Evolutionary conservation across 306 rosid genomes (phyloP).

Genomic region (Vigna mungo): DNA sequence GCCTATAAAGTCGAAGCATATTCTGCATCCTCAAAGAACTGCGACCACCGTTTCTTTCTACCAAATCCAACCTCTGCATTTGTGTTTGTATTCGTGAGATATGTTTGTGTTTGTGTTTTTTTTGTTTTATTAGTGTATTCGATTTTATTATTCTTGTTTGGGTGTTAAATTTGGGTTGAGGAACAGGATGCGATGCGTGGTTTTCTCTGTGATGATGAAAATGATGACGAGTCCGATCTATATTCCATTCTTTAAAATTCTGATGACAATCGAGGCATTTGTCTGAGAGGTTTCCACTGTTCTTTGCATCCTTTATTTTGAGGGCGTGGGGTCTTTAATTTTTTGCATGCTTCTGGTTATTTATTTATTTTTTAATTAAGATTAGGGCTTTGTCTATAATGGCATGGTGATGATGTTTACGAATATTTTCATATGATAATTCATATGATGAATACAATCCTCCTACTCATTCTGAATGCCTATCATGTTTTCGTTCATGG

Average conservation of each 20-base stretch:
- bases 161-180: not conserved
- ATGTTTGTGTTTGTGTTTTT: not conserved
- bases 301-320: not conserved
- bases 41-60: not conserved
- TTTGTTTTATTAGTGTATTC: not conserved
- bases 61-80: not conserved
- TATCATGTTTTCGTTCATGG: not conserved
- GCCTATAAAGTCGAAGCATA: slow-evolving; percentile 31
- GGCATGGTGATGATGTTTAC: slow-evolving; percentile 63
- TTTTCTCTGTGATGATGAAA: slow-evolving; percentile 77
- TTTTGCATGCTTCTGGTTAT: not conserved
- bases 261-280: slow-evolving; percentile 97
- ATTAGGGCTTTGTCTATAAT: no score
- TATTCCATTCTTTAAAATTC: slow-evolving; percentile 63
- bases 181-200: slow-evolving; percentile 9
- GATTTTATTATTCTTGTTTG: not conserved
- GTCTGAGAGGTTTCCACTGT: slow-evolving; percentile 73
- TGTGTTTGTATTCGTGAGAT: not conserved
- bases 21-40: not conserved
- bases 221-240: slow-evolving; percentile 91
- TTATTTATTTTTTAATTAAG: not conserved
- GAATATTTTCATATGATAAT: slow-evolving; percentile 44
- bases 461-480: slow-evolving; percentile 96
- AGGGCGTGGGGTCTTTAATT: not conserved
- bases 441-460: slow-evolving; percentile 59